phyloP scores from a whole-genome alignment of 2,329 filamentous ascomycete species.

The Pochonia chlamydosporia region DNA sequence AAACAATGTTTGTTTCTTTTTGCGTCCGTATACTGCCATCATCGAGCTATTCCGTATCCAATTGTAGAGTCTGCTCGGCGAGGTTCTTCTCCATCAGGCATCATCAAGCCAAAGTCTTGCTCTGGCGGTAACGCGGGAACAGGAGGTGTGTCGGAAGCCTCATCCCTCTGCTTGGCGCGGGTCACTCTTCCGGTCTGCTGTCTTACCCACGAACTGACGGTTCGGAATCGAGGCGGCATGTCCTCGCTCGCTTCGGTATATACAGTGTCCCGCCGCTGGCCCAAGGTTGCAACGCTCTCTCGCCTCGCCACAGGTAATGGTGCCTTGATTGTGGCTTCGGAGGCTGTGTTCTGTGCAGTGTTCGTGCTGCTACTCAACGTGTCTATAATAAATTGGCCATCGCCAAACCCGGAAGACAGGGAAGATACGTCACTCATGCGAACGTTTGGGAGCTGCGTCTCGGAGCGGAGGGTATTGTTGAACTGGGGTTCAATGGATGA shows the following conservation, averaged over 20 bases:
- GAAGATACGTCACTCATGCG: constrained; percentile 50
- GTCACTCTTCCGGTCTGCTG: constrained; percentile 54
- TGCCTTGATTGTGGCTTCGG: constrained; percentile 11
- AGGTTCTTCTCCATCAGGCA: constrained; percentile 43
- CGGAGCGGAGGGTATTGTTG: constrained; percentile 9
- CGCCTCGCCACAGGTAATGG: constrained; percentile 8
- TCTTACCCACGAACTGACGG: constrained; percentile 58
- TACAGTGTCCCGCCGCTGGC: constrained; percentile 38
- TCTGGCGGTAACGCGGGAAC: constrained; percentile 37
- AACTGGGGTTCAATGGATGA: constrained; percentile 10
- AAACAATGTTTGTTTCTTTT: neutral
- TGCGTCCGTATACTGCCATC: neutral
- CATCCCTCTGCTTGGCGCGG: constrained; percentile 35
- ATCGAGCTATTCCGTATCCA: constrained; percentile 13
- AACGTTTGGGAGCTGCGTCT: constrained; percentile 20
- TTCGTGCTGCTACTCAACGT: constrained; percentile 15
- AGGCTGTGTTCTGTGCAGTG: constrained; percentile 13
- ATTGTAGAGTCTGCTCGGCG: constrained; percentile 27
- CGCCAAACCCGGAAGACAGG: constrained; percentile 59
- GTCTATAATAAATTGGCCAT: constrained; percentile 50
- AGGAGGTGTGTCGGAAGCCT: constrained; percentile 26
- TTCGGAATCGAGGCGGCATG: constrained; percentile 48
- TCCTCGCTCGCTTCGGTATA: constrained; percentile 51
- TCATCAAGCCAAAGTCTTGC: constrained; percentile 44
- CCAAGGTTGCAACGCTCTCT: constrained; percentile 7